Conservation (phyloP, 169 alveolate species). For the Plasmodium vivax region DNA sequence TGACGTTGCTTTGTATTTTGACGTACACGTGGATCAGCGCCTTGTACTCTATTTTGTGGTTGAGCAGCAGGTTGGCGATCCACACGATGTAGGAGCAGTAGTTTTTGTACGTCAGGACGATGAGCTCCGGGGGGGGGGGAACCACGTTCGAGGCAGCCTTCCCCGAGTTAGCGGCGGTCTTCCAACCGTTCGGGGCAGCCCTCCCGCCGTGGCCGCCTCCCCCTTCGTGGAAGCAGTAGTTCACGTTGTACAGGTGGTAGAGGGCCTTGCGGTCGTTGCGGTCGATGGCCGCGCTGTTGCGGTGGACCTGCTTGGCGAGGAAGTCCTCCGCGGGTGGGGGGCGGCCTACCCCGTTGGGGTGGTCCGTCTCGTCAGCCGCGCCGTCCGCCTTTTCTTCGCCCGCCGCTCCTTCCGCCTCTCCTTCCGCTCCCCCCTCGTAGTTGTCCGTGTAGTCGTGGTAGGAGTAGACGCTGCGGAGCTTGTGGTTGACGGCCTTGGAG, state of each 20-base stretch:
- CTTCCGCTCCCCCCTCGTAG: neutral
- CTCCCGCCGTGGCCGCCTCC: neutral
- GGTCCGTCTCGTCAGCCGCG: neutral
- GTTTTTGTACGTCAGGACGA: conserved; percentile 54
- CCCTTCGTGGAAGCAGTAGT: conserved; percentile 29
- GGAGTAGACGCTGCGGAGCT: conserved; percentile 33
- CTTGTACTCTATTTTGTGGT: conserved; percentile 65
- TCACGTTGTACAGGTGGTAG: conserved; percentile 51
- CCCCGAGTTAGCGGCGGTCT: neutral
- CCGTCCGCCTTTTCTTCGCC: neutral
- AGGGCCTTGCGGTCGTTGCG: conserved; percentile 39
- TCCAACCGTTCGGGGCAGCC: neutral
- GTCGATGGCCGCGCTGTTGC: conserved; percentile 11
- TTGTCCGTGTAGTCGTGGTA: conserved; percentile 67
- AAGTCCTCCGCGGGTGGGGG: neutral
- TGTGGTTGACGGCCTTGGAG: conserved; percentile 6
- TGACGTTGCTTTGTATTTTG: conserved; percentile 30
- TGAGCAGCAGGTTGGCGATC: conserved; percentile 51
- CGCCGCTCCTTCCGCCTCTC: neutral
- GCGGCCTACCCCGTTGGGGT: neutral
- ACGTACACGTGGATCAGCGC: conserved; percentile 42
- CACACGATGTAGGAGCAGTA: conserved; percentile 62
- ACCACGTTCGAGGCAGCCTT: neutral
- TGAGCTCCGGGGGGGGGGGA: neutral
- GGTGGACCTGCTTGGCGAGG: neutral